A percentile compares a stretch with the other conserved stretches of the same genome.
Conservation (phyloP, 2,329 filamentous ascomycete species). For the Cadophora gregata region DNA sequence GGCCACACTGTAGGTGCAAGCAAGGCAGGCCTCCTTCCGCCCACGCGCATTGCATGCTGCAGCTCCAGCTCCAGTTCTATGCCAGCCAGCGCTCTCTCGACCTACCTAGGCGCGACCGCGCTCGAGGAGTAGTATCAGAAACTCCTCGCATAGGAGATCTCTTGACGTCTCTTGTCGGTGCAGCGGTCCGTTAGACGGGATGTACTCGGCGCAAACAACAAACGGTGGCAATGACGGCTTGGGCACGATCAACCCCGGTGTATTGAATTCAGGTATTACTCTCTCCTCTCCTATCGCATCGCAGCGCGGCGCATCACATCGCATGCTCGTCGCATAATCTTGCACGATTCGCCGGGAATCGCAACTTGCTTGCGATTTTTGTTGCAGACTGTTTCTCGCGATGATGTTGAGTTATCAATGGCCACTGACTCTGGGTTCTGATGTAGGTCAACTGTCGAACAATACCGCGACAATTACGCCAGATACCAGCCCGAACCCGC, state of each 20-base stretch:
- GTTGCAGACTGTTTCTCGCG: constrained; percentile 32
- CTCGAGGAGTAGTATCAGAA: constrained; percentile 31
- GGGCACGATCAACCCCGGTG: constrained; percentile 85
- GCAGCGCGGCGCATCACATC: constrained; percentile 39
- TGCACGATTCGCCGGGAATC: constrained; percentile 28
- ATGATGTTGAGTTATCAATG: constrained; percentile 36
- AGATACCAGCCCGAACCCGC: constrained; percentile 61
- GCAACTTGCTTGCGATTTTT: constrained; percentile 19
- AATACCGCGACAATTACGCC: constrained; percentile 53
- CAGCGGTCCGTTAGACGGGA: constrained; percentile 44
- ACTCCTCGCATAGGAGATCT: constrained; percentile 25
- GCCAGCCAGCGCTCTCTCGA: constrained; percentile 24
- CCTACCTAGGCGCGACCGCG: constrained; percentile 38
- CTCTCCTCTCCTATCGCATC: constrained; percentile 2
- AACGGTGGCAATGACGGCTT: constrained; percentile 58
- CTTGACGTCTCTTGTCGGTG: constrained; percentile 50
- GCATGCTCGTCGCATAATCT: constrained; percentile 34
- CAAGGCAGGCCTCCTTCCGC: constrained; percentile 21
- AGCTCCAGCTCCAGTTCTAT: constrained; percentile 24
- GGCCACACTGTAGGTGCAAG: constrained; percentile 2
- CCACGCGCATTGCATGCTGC: constrained; percentile 29
- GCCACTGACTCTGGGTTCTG: constrained; percentile 33
- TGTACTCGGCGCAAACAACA: constrained; percentile 69
- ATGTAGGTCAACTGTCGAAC: constrained; percentile 40
- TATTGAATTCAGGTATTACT: constrained; percentile 76